A percentile compares a stretch with the other conserved stretches of the same genome.
Conservation (phyloP, 2,329 filamentous ascomycete species). For the Fusarium scirpi region DNA sequence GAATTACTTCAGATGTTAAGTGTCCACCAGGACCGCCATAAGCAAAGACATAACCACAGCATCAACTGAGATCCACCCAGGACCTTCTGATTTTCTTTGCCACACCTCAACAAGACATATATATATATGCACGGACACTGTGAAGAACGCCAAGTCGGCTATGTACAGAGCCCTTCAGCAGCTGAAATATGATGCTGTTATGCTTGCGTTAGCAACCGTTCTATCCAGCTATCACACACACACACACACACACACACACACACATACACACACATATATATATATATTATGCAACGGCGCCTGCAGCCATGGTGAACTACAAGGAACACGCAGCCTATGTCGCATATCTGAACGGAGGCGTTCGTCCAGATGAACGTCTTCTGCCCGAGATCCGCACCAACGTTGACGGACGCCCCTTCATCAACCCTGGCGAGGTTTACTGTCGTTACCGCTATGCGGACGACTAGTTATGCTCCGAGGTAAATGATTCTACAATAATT, state of each 20-base stretch:
- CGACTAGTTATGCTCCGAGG: background rate
- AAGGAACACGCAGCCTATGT: background rate
- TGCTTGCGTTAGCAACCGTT: no score
- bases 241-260: no score
- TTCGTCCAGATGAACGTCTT: background rate
- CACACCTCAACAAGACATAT: background rate
- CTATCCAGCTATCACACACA: no score
- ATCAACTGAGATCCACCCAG: background rate
- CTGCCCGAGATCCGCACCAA: background rate
- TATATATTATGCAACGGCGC: background rate
- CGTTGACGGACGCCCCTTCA: background rate
- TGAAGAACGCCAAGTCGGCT: no score
- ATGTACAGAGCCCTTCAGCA: no score
- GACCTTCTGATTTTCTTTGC: background rate
- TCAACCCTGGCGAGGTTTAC: background rate
- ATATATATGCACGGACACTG: no score
- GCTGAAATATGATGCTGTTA: no score
- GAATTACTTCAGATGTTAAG: no score
- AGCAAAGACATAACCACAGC: background rate
- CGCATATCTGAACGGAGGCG: background rate
- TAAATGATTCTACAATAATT: background rate
- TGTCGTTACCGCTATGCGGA: background rate
- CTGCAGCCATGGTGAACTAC: background rate
- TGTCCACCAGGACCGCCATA: no score
- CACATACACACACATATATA: background rate